Evolutionary conservation across 2,329 filamentous ascomycete species (phyloP), one percentile per base, ranked within the genome.

Genomic region (Pseudodiploospora longispora): DNA sequence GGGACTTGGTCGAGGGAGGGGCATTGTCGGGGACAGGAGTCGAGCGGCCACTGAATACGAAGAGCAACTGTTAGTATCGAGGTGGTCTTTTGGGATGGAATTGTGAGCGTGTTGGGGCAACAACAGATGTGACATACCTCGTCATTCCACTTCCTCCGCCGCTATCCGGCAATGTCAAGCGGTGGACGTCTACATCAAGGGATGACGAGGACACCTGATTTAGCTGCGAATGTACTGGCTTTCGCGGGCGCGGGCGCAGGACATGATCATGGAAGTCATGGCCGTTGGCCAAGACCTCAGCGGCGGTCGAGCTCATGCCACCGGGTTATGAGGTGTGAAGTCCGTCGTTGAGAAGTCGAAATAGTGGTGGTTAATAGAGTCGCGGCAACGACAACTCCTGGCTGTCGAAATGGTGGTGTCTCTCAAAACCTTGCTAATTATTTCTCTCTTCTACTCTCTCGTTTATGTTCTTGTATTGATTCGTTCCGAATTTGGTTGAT

Each of bases 21-120:
- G 93, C 93, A 75, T 97, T 90, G 55, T 83, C 76, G 43, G 91
- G 82, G 39, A 95, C 67, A 36, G 90, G 89, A 4, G 90, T 95
- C 10, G 87, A 89, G 47, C 79, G 78, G 47, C 88, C 87, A 66
- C 88, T 94, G 54, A 1, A 35, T 31, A n/a, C 38, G 19, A 37
- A 27, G 38, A 4, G 4, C 28, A 5, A 12, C 19, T 30, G 9
- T 30, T 19, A 19, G 19, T 19, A 19, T 19, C 19, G 19, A 19
- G 19, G 19, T 19, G 19, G 19, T 19, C 19, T 19, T 19, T 19
- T 19, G 19, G 19, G 19, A 19, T 19, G 19, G 19, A 19, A 19
- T 19, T 19, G 19, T 19, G 19, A 19, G 19, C 19, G 19, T 19
- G 19, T 19, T 5, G 32, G 9, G 9, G 32, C 32, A 27, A 19